Evolutionary conservation across 2,329 filamentous ascomycete species (phyloP).

Genomic region (Bipolaris sorokiniana): DNA sequence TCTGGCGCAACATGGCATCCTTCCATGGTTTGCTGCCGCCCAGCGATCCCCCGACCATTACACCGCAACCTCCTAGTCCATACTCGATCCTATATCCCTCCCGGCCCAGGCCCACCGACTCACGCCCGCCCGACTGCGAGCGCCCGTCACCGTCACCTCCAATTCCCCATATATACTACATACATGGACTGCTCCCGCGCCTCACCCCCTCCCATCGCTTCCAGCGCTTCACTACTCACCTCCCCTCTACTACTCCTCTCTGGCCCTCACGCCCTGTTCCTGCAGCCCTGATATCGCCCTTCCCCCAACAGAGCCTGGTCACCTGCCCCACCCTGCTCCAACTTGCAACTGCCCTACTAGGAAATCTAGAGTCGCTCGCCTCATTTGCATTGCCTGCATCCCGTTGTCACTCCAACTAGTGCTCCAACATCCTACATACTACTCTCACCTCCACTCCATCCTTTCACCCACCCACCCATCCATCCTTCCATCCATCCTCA

Average conservation of each 20-base stretch:
- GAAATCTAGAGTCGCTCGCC: slow-evolving; percentile 10
- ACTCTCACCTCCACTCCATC: not conserved
- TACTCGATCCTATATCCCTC: slow-evolving; percentile 8
- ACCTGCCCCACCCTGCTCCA: slow-evolving; percentile 26
- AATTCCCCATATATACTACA: slow-evolving; percentile 11
- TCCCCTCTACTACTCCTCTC: not conserved
- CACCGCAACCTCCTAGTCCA: slow-evolving; percentile 46
- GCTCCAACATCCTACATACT: not conserved
- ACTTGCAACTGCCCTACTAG: slow-evolving; percentile 22
- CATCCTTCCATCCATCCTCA: not conserved
- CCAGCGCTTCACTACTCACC: not conserved
- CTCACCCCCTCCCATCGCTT: not conserved
- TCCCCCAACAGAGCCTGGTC: slow-evolving; percentile 23
- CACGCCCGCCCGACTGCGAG: slow-evolving; percentile 22
- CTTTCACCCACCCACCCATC: not conserved
- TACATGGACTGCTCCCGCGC: not conserved
- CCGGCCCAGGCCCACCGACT: slow-evolving; percentile 32
- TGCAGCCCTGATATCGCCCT: slow-evolving; percentile 17
- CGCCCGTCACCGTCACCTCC: slow-evolving; percentile 19
- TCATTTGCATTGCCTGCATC: not conserved
- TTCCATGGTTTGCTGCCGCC: slow-evolving; percentile 38
- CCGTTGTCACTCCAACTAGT: not conserved
- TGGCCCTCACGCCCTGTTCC: slow-evolving; percentile 10
- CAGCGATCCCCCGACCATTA: slow-evolving; percentile 35
- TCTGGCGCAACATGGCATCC: slow-evolving; percentile 36